Conservation (phyloP, 2,329 filamentous ascomycete genomes). For the Knufia petricola region DNA sequence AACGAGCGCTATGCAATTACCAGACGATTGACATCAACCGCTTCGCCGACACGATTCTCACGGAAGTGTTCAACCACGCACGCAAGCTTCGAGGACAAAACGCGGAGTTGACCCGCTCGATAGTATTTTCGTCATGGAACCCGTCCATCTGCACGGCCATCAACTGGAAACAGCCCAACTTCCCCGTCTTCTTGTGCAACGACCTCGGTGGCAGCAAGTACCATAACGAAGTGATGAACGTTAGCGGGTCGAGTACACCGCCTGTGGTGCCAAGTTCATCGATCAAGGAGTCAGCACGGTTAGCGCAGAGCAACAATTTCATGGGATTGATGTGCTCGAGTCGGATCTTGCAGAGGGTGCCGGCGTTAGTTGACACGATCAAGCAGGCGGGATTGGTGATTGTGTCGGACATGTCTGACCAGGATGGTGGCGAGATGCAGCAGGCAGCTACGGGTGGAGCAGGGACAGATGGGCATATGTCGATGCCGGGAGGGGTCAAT, state of each 20-base stretch:
- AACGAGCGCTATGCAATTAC: slow-evolving; percentile 59
- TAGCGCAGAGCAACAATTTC: slow-evolving; percentile 91
- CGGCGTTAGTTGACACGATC: slow-evolving; percentile 82
- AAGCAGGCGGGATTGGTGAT: slow-evolving; percentile 89
- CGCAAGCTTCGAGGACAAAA: slow-evolving; percentile 55
- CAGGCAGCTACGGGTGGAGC: slow-evolving; percentile 24
- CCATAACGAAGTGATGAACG: slow-evolving; percentile 5
- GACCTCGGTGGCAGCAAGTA: slow-evolving; percentile 53
- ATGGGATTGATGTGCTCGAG: slow-evolving; percentile 94
- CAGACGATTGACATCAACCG: slow-evolving; percentile 67
- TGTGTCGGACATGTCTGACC: slow-evolving; percentile 73
- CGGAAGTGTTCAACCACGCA: slow-evolving; percentile 84
- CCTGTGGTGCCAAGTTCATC: slow-evolving; percentile 46
- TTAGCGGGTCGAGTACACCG: background rate
- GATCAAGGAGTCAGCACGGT: slow-evolving; percentile 88
- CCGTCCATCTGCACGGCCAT: slow-evolving; percentile 80
- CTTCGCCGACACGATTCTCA: slow-evolving; percentile 74
- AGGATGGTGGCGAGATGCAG: slow-evolving; percentile 27
- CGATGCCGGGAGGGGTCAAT: slow-evolving; percentile 72
- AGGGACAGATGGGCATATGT: slow-evolving; percentile 39
- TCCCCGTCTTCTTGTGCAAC: slow-evolving; percentile 87
- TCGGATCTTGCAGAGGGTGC: slow-evolving; percentile 80
- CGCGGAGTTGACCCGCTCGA: slow-evolving; percentile 67
- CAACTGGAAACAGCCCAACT: slow-evolving; percentile 99
- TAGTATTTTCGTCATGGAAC: slow-evolving; percentile 93